Conservation (phyloP, 2,329 filamentous ascomycete genomes). For the Penicillium sp. region DNA sequence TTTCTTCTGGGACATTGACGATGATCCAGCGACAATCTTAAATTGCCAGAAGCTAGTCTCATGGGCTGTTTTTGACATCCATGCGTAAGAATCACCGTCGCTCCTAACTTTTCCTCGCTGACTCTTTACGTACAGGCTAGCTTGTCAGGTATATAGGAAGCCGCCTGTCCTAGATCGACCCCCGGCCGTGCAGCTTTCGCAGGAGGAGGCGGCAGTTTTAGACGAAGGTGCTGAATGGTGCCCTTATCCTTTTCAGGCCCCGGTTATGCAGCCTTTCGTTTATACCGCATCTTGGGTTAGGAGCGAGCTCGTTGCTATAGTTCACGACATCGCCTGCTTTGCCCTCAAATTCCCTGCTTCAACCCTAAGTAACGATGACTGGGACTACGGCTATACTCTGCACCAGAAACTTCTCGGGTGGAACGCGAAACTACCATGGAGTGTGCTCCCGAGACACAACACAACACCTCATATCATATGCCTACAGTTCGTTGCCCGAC, state of each 20-base stretch:
- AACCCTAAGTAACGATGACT: conserved; percentile 12
- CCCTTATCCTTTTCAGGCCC: conserved; percentile 24
- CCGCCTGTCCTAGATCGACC: conserved; percentile 23
- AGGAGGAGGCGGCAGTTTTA: conserved; percentile 21
- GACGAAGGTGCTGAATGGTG: conserved; percentile 23
- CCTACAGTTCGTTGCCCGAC: conserved; percentile 22
- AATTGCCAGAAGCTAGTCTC: conserved; percentile 28
- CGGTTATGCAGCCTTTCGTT: conserved; percentile 19
- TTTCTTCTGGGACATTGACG: conserved; percentile 11
- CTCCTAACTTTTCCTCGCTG: background rate
- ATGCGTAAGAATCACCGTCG: conserved; percentile 22
- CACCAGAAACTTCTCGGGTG: conserved; percentile 20
- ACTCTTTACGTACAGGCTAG: conserved; percentile 21
- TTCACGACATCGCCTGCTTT: conserved; percentile 23
- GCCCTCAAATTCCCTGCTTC: conserved; percentile 19
- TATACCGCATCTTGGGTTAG: conserved; percentile 21
- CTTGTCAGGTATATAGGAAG: conserved; percentile 30
- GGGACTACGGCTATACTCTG: conserved; percentile 21
- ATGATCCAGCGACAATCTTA: conserved; percentile 9
- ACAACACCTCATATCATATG: conserved; percentile 26
- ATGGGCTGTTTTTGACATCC: conserved; percentile 31
- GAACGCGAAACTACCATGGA: conserved; percentile 20
- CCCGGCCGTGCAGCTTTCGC: conserved; percentile 23
- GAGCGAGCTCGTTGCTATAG: conserved; percentile 22
- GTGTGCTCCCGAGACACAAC: conserved; percentile 21